Evolutionary conservation across 1,139 yeast species (phyloP).

Genomic region (Suhomyces bolitotheri): DNA sequence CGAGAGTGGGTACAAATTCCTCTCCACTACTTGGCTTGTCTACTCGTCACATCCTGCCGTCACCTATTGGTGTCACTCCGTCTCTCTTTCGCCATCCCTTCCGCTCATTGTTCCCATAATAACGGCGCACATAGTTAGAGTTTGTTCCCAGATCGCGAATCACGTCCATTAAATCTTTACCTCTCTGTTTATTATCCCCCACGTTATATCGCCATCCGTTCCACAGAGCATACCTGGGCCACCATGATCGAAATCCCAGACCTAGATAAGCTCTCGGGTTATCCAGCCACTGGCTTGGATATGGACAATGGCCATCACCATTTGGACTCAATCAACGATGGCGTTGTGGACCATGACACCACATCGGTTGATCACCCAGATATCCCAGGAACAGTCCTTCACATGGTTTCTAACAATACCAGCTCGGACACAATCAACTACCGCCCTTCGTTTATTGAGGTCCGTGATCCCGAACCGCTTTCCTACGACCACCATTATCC

Average conservation of each 20-base stretch:
- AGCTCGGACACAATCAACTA: slow-evolving; percentile 8
- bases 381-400: not conserved
- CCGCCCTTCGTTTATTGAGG: slow-evolving; percentile 10
- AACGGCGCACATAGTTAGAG: too few relatives aligned
- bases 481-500: slow-evolving; percentile 3
- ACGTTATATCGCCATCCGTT: not conserved
- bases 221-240: too few relatives aligned
- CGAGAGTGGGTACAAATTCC: too few relatives aligned
- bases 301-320: not conserved
- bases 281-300: slow-evolving; percentile 5
- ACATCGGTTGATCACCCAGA: not conserved
- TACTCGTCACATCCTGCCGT: too few relatives aligned
- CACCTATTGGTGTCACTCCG: too few relatives aligned
- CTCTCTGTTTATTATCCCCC: not conserved
- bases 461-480: slow-evolving; percentile 9
- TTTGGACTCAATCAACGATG: too few relatives aligned
- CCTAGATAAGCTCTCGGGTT: slow-evolving; percentile 27
- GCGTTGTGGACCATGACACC: not conserved
- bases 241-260: slow-evolving; percentile 47
- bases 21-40: too few relatives aligned
- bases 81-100: too few relatives aligned
- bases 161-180: too few relatives aligned
- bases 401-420: not conserved
- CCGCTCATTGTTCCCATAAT: too few relatives aligned
- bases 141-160: too few relatives aligned